Base-by-base conservation (phyloP, 192 early-diverging fungal species). In the Gaertneriomyces semiglobifer region DNA sequence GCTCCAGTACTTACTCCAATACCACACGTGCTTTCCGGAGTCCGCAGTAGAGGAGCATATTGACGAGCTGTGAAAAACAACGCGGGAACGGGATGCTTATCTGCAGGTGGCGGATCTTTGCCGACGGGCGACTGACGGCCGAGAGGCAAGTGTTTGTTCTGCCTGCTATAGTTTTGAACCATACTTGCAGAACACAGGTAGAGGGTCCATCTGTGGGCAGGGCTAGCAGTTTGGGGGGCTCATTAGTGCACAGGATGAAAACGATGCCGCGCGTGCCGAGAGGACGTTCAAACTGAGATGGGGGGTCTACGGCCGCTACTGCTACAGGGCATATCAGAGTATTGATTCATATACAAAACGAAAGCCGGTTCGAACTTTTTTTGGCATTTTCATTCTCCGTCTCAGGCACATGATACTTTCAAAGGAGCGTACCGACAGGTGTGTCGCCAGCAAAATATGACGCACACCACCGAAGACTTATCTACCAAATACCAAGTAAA, bases 291-390 rank as follows among this genome's bases (percentile, higher is more conserved):
- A 48, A 48, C 47, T 48, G 47, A 48, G 47, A 48, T 48, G 47
- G 47, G 47, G 47, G 47, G n/a, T 48, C 47, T n/a, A 48, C 47
- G 47, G 47, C 47, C 47, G 47, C 47, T 48, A 48, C 47, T 48
- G 47, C 47, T 48, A 48, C 47, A 48, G 47, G 47, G 47, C 47
- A n/a, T 48, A 48, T 48, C 47, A 48, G 47, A 48, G 9, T 48
- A 48, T 48, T 48, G 47, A n/a, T 48, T 48, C n/a, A 48, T 48
- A n/a, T 48, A n/a, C n/a, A n/a, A 48, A 48, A 48, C 47, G 47
- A 48, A 48, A 48, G 9, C 47, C n/a, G 47, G 8, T 48, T n/a
- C n/a, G 47, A 48, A 10, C 8, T n/a, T 48, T n/a, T 48, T 8
- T 8, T 48, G 47, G 47, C n/a, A n/a, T 48, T 48, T 48, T 48